A percentile compares a stretch with the other conserved stretches of the same genome.
phyloP scores from a whole-genome alignment of 768 basidiomycete genomes.

The Auriculariales sp. region DNA sequence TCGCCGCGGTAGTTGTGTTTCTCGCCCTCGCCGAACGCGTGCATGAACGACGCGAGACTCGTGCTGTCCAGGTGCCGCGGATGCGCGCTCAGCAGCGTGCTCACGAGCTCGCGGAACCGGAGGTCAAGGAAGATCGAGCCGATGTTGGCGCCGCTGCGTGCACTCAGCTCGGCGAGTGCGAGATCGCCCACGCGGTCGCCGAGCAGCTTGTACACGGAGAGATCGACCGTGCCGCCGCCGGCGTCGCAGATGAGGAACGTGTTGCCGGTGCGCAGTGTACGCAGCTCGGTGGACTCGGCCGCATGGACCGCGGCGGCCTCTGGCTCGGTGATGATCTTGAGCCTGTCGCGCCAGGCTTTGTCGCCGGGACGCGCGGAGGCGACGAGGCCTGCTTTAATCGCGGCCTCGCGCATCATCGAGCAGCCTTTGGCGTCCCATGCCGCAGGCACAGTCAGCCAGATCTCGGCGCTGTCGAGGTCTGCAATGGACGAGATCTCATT shows the following conservation, averaged over 20 bases:
- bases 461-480: constrained; percentile 72
- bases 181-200: constrained; percentile 55
- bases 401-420: constrained; percentile 74
- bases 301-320: constrained; percentile 91
- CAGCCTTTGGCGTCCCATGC: constrained; percentile 84
- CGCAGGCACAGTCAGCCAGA: constrained; percentile 78
- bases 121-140: constrained; percentile 81
- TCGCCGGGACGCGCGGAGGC: constrained; percentile 58
- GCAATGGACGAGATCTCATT: constrained; percentile 76
- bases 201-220: constrained; percentile 46
- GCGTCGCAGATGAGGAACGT: constrained; percentile 90
- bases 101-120: constrained; percentile 70
- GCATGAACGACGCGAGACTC: constrained; percentile 66
- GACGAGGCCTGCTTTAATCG: constrained; percentile 68
- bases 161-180: constrained; percentile 88
- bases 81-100: constrained; percentile 64
- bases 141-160: constrained; percentile 75
- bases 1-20: constrained; percentile 65
- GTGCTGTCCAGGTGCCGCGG: constrained; percentile 73
- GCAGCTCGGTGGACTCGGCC: constrained; percentile 64
- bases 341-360: constrained; percentile 61
- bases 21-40: constrained; percentile 73
- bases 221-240: constrained; percentile 64
- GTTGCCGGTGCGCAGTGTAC: constrained; percentile 65
- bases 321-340: constrained; percentile 64